Conservation (phyloP, 2,329 filamentous ascomycete species). For the Gremmenia infestans region DNA sequence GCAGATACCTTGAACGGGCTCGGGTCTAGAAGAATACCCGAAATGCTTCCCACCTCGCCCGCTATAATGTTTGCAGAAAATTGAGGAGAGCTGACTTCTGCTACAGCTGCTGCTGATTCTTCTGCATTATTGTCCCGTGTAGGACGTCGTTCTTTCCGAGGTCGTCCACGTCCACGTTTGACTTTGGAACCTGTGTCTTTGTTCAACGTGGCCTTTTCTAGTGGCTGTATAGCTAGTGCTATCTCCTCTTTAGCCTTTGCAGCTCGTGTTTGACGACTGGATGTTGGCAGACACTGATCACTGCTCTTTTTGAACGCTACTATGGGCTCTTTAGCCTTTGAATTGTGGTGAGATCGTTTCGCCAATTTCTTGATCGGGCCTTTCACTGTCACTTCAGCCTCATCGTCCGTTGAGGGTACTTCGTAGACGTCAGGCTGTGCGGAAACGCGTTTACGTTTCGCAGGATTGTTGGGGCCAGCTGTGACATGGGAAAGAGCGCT, state of each 20-base stretch:
- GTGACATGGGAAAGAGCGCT: neutral
- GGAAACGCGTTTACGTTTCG: neutral
- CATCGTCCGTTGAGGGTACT: neutral
- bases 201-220: neutral
- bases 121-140: neutral
- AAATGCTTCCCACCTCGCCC: neutral
- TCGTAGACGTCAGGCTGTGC: neutral
- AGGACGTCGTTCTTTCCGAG: neutral
- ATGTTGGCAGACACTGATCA: neutral
- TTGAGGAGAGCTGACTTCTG: neutral
- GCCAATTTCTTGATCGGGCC: neutral
- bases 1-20: conserved; percentile 9
- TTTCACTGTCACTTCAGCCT: neutral
- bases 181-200: no score
- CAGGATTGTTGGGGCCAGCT: neutral
- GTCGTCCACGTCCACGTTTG: neutral
- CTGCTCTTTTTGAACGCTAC: neutral
- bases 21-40: conserved; percentile 8
- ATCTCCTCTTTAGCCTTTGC: neutral
- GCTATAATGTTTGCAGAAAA: neutral
- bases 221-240: neutral
- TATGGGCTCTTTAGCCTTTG: neutral
- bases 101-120: neutral
- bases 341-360: neutral
- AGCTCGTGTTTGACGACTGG: neutral